Percentiles rank a stretch among this genome's conserved stretches.
phyloP scores from a whole-genome alignment of 768 basidiomycete species.

The Rhizopogon sp. region DNA sequence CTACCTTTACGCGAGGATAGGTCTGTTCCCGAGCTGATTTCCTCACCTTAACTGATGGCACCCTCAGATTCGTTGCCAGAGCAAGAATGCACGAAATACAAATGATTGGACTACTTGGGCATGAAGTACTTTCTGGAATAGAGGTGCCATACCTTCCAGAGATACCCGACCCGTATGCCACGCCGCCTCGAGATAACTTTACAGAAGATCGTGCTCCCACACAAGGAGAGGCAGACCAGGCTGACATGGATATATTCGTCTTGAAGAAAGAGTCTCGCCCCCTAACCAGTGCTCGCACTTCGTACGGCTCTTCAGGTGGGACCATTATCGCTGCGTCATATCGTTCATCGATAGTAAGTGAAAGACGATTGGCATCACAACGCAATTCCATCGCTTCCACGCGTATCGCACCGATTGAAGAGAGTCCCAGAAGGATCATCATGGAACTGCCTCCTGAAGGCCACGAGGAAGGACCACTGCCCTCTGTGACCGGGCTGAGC shows the following conservation, averaged over 20 bases:
- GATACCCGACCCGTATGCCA: conserved; percentile 24
- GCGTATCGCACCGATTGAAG: conserved; percentile 63
- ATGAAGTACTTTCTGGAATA: conserved; percentile 86
- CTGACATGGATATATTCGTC: conserved; percentile 68
- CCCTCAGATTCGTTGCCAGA: conserved; percentile 77
- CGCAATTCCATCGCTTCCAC: conserved; percentile 44
- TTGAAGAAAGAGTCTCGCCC: conserved; percentile 36
- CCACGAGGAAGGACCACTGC: conserved; percentile 23
- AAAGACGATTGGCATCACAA: conserved; percentile 40
- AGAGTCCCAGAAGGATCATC: conserved; percentile 52
- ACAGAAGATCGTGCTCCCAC: conserved; percentile 33
- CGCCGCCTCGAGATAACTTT: conserved; percentile 28
- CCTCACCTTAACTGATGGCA: not conserved
- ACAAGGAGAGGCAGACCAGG: conserved; percentile 61
- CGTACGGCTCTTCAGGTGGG: conserved; percentile 37
- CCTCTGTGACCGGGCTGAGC: conserved; percentile 36
- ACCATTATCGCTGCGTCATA: conserved; percentile 31
- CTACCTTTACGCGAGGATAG: conserved; percentile 76
- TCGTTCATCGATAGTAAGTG: conserved; percentile 25
- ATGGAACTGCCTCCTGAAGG: conserved; percentile 48
- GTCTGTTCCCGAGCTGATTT: conserved; percentile 29
- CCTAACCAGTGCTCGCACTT: conserved; percentile 27
- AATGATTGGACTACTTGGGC: conserved; percentile 88
- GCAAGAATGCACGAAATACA: conserved; percentile 98
- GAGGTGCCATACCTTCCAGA: conserved; percentile 76